Percentiles rank a stretch among this genome's conserved stretches.
These are phyloP conservation scores for Puccinia sorghi DNA, from an alignment of 1,284 basidiomycete species.

Conservation along the genomic window DNA sequence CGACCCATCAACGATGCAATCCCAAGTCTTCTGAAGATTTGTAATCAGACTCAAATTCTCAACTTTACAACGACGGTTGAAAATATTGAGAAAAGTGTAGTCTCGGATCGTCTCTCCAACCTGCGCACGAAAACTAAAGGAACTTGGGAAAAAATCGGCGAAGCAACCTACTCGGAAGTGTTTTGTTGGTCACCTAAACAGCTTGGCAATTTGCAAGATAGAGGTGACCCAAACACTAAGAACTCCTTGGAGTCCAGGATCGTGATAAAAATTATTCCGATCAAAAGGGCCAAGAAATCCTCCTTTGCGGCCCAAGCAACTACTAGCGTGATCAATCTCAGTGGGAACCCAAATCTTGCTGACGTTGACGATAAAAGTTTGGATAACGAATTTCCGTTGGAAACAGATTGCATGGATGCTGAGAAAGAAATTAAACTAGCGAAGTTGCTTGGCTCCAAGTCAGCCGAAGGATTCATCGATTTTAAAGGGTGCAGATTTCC, in stretches of 20 bases:
- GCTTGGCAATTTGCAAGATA: neutral
- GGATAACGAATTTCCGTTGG: constrained; percentile 30
- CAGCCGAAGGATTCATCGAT: constrained; percentile 41
- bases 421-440: constrained; percentile 43
- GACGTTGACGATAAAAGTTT: neutral
- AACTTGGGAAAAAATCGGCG: constrained; percentile 38
- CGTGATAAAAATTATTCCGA: constrained; percentile 46
- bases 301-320: neutral
- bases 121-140: constrained; percentile 20
- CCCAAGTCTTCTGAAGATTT: constrained; percentile 28
- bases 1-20: constrained; percentile 22
- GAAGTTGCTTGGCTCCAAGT: constrained; percentile 29
- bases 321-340: constrained; percentile 14
- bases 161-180: constrained; percentile 47
- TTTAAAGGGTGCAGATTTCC: constrained; percentile 31
- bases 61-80: constrained; percentile 28
- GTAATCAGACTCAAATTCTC: constrained; percentile 28
- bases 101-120: constrained; percentile 2
- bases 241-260: constrained; percentile 21
- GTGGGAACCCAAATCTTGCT: neutral
- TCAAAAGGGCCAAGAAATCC: constrained; percentile 25
- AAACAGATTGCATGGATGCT: constrained; percentile 41
- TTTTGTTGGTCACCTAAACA: constrained; percentile 28
- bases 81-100: neutral
- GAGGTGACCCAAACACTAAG: neutral